These are phyloP conservation scores for Amanita subjunquillea DNA, from an alignment of 768 basidiomycete species.

Conservation along the genomic window DNA sequence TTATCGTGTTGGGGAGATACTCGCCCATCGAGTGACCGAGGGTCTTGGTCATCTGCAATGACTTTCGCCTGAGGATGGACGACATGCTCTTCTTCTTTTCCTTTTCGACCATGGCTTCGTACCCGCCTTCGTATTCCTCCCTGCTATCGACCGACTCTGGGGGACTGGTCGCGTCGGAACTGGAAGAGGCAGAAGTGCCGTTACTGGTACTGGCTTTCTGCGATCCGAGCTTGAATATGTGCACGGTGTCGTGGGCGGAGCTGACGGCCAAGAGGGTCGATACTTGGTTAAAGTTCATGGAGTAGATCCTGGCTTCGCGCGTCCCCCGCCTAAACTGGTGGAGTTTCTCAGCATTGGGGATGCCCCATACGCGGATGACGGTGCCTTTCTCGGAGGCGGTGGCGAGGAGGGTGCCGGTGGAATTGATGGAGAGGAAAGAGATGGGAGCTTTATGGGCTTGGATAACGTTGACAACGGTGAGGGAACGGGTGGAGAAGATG, in stretches of 20 bases:
- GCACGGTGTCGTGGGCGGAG: constrained; percentile 90
- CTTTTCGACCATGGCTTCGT: constrained; percentile 77
- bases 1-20: constrained; percentile 79
- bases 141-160: constrained; percentile 56
- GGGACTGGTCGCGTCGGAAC: constrained; percentile 37
- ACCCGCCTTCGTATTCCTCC: constrained; percentile 68
- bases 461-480: constrained; percentile 90
- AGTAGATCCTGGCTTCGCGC: constrained; percentile 76
- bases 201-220: too few species aligned
- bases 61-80: constrained; percentile 56
- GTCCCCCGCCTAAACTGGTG: constrained; percentile 94
- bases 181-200: constrained; percentile 1
- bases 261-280: constrained; percentile 82
- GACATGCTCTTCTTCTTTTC: constrained; percentile 47
- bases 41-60: constrained; percentile 64
- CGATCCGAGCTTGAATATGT: constrained; percentile 79
- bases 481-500: constrained; percentile 86
- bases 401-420: constrained; percentile 81
- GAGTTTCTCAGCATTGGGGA: constrained; percentile 86
- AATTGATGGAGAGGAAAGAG: constrained; percentile 78
- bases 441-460: constrained; percentile 96
- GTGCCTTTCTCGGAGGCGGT: constrained; percentile 94
- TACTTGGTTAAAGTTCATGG: constrained; percentile 71
- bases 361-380: constrained; percentile 88
- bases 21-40: constrained; percentile 74